Percentiles rank a stretch among this genome's conserved stretches.
Conservation (phyloP, 2,329 filamentous ascomycete species). For the Blastomyces gilchristii region DNA sequence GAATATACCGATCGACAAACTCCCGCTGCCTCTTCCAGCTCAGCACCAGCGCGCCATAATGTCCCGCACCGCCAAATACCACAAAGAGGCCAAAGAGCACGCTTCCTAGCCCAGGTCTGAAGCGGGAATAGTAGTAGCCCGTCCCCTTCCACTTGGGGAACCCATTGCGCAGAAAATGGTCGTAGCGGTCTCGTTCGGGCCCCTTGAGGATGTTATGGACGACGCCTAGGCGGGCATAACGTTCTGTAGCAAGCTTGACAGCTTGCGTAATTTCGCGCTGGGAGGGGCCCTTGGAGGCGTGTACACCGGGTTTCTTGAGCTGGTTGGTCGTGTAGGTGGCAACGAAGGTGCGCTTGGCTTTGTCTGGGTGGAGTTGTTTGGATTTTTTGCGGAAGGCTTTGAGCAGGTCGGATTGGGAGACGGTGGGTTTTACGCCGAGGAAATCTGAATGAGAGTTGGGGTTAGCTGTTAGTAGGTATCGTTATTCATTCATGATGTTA, state of each 20-base stretch:
- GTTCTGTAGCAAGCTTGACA: slow-evolving; percentile 69
- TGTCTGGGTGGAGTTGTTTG: slow-evolving; percentile 80
- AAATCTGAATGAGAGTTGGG: slow-evolving; percentile 47
- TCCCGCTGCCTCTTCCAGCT: slow-evolving; percentile 82
- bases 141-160: slow-evolving; percentile 96
- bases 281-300: slow-evolving; percentile 60
- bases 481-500: not conserved
- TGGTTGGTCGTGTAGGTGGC: slow-evolving; percentile 50
- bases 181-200: slow-evolving; percentile 72
- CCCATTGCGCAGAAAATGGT: slow-evolving; percentile 84
- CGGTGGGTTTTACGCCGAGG: slow-evolving; percentile 62
- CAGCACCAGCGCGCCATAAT: slow-evolving; percentile 78
- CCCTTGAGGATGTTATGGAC: slow-evolving; percentile 80
- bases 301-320: slow-evolving; percentile 50
- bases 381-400: slow-evolving; percentile 90
- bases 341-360: slow-evolving; percentile 75
- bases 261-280: slow-evolving; percentile 66
- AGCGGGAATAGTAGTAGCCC: slow-evolving; percentile 94
- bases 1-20: slow-evolving; percentile 86
- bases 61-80: slow-evolving; percentile 69
- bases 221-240: slow-evolving; percentile 73
- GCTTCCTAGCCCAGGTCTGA: slow-evolving; percentile 78
- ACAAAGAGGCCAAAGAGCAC: slow-evolving; percentile 75
- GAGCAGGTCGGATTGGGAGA: slow-evolving; percentile 77
- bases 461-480: not conserved